Conservation (phyloP, 2,329 filamentous ascomycete species). For the Colletotrichum musae region DNA sequence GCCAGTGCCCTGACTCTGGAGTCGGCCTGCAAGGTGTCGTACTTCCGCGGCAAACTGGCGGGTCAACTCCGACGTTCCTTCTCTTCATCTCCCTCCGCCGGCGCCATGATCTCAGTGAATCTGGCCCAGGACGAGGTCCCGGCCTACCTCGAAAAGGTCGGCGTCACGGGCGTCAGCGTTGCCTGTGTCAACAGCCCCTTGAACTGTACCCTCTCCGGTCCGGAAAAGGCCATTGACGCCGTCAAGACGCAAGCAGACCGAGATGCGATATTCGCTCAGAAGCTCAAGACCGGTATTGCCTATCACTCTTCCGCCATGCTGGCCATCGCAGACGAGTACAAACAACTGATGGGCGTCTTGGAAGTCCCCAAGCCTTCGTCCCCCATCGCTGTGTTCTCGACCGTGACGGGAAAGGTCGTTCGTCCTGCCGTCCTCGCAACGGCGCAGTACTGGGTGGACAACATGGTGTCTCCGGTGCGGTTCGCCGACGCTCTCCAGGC, state of each 20-base stretch:
- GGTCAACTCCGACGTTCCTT: constrained; percentile 21
- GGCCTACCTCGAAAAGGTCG: constrained; percentile 32
- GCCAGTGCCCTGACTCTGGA: constrained; percentile 57
- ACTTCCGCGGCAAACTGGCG: constrained; percentile 53
- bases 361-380: constrained; percentile 41
- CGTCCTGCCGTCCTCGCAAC: constrained; percentile 43
- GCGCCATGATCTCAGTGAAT: constrained; percentile 53
- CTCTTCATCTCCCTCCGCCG: neutral
- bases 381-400: constrained; percentile 48
- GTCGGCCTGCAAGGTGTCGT: constrained; percentile 59
- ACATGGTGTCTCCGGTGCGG: constrained; percentile 19
- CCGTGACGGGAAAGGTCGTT: constrained; percentile 3
- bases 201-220: constrained; percentile 66
- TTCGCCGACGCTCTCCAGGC: constrained; percentile 14
- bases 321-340: constrained; percentile 1
- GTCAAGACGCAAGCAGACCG: constrained; percentile 53
- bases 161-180: constrained; percentile 37
- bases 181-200: constrained; percentile 66
- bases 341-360: neutral
- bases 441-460: constrained; percentile 44
- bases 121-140: constrained; percentile 53
- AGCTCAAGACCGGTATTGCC: constrained; percentile 11
- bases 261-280: constrained; percentile 11
- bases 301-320: constrained; percentile 27
- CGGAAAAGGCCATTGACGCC: constrained; percentile 58